Conservation (phyloP, 208 protist genomes). For the Acanthamoeba lenticulata region DNA sequence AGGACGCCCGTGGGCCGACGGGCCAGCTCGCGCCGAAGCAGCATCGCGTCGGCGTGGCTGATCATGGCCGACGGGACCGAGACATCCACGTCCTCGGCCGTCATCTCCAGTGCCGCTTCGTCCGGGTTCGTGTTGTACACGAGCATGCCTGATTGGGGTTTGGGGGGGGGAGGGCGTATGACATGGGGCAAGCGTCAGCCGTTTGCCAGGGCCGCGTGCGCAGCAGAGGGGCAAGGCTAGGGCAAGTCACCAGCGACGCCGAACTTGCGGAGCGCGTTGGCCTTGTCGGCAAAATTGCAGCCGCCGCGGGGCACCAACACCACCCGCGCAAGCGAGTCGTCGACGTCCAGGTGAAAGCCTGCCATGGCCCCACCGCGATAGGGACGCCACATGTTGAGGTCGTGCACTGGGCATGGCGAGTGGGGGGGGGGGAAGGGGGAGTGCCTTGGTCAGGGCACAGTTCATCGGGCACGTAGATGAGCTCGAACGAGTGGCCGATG, state of each 20-base stretch:
- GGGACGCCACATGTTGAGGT: not conserved
- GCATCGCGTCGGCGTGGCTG: not conserved
- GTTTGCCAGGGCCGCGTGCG: not conserved
- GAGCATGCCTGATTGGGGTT: not conserved
- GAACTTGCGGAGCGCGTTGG: not conserved
- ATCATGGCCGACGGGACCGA: not conserved
- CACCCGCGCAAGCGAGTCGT: not conserved
- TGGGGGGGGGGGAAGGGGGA: not conserved
- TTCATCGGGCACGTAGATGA: slow-evolving; percentile 1
- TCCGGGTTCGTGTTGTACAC: not conserved
- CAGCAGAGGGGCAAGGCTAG: no score
- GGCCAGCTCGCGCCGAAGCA: not conserved
- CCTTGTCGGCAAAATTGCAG: slow-evolving; percentile 13
- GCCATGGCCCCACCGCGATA: no score
- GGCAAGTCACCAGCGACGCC: not conserved
- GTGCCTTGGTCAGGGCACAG: not conserved
- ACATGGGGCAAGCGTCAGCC: not conserved
- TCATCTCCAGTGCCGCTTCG: not conserved
- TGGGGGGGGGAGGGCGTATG: no score
- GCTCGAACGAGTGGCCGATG: not conserved
- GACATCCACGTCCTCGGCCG: not conserved
- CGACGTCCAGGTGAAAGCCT: not conserved
- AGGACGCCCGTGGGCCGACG: not conserved
- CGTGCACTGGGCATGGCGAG: not conserved
- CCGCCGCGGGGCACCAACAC: not conserved